A percentile compares a stretch with the other conserved stretches of the same genome.
Conservation (phyloP, 345 rosid genomes). For the Eucalyptus virginea region DNA sequence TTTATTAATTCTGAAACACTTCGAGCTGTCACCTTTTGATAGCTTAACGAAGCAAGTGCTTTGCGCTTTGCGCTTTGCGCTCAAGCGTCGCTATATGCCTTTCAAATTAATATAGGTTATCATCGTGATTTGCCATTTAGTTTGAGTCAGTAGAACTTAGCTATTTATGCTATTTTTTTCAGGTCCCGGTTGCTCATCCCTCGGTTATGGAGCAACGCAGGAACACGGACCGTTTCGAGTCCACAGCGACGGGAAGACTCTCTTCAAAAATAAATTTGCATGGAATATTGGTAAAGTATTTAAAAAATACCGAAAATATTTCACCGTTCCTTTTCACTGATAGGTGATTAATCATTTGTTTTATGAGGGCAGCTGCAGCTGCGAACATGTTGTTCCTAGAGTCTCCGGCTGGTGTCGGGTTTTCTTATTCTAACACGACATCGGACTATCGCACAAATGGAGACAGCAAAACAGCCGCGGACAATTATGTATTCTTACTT, state of each 20-base stretch:
- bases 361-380: slow-evolving; percentile 21
- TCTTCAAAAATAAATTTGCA: slow-evolving; percentile 9
- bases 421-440: slow-evolving; percentile 68
- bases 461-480: slow-evolving; percentile 50
- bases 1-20: background rate
- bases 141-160: background rate
- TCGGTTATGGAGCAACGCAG: slow-evolving; percentile 31
- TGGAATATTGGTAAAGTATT: background rate
- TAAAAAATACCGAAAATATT: background rate
- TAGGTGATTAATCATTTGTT: background rate
- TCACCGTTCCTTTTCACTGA: background rate
- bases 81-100: background rate
- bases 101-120: background rate
- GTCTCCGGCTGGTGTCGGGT: slow-evolving; percentile 91
- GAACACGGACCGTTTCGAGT: slow-evolving; percentile 38
- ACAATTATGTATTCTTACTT: slow-evolving; percentile 50
- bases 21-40: background rate
- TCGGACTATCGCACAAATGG: slow-evolving; percentile 42
- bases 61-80: background rate
- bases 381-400: slow-evolving; percentile 77
- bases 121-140: background rate
- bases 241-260: slow-evolving; percentile 22
- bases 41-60: background rate
- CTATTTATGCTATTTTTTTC: background rate
- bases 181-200: slow-evolving; percentile 44